Conservation (phyloP, 371 early-diverging fungal genomes). For the Mortierella sp. region DNA sequence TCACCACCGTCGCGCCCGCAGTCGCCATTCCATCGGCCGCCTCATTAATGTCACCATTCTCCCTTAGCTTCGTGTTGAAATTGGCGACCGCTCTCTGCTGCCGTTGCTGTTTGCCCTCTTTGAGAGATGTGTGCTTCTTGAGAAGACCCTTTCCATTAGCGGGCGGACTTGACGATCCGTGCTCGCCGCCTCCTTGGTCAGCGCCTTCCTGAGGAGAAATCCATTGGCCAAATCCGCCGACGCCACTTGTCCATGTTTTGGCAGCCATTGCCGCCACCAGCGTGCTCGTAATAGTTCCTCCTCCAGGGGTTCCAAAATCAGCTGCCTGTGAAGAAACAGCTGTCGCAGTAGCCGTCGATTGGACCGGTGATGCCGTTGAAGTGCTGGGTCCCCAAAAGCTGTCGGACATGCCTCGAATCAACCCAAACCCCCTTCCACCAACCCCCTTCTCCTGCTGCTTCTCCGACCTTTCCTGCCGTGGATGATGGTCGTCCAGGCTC, state of each 20-base stretch:
- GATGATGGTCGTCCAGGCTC: not conserved
- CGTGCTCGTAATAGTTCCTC: slow-evolving; percentile 27
- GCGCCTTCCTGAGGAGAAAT: not conserved
- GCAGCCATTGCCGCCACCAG: slow-evolving; percentile 40
- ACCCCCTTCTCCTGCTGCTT: not conserved
- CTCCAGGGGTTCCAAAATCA: slow-evolving; percentile 15
- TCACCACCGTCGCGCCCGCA: slow-evolving; percentile 12
- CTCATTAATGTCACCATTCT: slow-evolving; percentile 7
- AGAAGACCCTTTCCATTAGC: slow-evolving; percentile 2
- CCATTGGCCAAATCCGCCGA: slow-evolving; percentile 40
- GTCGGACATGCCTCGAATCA: slow-evolving; percentile 54
- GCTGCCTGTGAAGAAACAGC: not conserved
- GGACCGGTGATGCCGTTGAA: not conserved
- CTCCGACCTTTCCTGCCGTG: not conserved
- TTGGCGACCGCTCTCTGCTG: not conserved
- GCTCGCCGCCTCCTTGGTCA: not conserved
- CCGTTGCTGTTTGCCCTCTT: slow-evolving; percentile 39
- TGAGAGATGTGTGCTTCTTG: slow-evolving; percentile 36
- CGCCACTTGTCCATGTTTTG: slow-evolving; percentile 43
- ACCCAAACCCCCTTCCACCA: slow-evolving; percentile 23
- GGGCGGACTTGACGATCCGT: not conserved
- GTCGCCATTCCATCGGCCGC: not conserved
- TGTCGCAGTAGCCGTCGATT: not conserved
- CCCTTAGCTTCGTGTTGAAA: slow-evolving; percentile 7
- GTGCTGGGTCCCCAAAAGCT: slow-evolving; percentile 31